Evolutionary conservation across 768 basidiomycete genomes (phyloP).

Genomic region (Hypsizygus marmoreus): DNA sequence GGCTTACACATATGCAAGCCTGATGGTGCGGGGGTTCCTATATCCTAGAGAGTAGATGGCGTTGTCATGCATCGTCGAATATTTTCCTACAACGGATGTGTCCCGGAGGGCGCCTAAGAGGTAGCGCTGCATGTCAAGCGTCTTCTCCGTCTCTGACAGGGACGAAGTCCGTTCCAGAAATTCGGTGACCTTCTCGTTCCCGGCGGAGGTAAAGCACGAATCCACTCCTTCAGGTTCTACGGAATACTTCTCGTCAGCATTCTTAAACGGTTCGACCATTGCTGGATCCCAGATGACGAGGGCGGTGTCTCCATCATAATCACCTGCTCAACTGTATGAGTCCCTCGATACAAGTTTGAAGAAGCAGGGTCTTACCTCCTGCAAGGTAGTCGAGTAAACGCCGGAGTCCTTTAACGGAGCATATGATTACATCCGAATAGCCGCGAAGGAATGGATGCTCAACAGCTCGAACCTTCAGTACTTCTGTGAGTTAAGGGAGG

Average conservation of each 20-base stretch:
- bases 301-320: conserved; percentile 72
- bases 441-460: conserved; percentile 47
- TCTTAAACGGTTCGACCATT: conserved; percentile 56
- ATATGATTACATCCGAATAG: conserved; percentile 60
- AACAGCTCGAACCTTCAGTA: conserved; percentile 55
- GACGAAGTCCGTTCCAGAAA: conserved; percentile 36
- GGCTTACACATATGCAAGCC: conserved; percentile 52
- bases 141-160: conserved; percentile 24
- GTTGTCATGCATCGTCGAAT: conserved; percentile 58
- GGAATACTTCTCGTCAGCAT: conserved; percentile 51
- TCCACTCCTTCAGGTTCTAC: conserved; percentile 47
- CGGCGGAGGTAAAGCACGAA: conserved; percentile 39
- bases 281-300: conserved; percentile 58
- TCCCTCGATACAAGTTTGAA: background rate
- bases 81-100: conserved; percentile 49
- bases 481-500: background rate
- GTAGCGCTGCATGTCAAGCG: conserved; percentile 45
- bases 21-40: conserved; percentile 43
- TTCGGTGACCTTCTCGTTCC: conserved; percentile 41
- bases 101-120: conserved; percentile 53
- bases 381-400: conserved; percentile 64
- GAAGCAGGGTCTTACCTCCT: conserved; percentile 45
- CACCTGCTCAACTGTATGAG: conserved; percentile 39
- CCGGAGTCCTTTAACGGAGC: conserved; percentile 51
- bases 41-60: conserved; percentile 58